Conservation (phyloP, 148 eudicot genomes). For the Spergularia bocconei region DNA sequence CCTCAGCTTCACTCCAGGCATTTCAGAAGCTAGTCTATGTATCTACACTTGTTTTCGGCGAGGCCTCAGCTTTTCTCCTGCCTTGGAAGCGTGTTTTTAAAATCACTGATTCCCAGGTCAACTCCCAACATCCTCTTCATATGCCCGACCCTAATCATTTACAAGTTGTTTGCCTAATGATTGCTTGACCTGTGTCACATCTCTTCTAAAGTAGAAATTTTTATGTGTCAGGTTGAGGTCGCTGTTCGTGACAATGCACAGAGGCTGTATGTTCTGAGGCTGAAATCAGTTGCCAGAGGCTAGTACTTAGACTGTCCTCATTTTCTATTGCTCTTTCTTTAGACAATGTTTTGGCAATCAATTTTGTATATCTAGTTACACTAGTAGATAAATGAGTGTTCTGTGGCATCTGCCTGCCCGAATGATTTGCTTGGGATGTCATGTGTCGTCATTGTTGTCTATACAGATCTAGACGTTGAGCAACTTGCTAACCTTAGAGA, state of each 20-base stretch:
- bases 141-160: background rate
- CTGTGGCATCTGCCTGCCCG: background rate
- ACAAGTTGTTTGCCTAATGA: background rate
- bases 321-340: background rate
- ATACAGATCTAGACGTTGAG: conserved; percentile 54
- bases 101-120: conserved; percentile 88
- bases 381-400: background rate
- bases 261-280: conserved; percentile 69
- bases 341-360: background rate
- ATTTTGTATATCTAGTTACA: background rate
- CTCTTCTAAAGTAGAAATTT: background rate
- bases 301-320: conserved; percentile 14
- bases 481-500: conserved; percentile 72
- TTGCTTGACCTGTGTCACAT: background rate
- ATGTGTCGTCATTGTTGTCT: background rate
- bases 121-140: background rate
- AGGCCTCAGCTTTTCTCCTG: conserved; percentile 85
- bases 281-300: conserved; percentile 69
- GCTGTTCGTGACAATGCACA: conserved; percentile 98
- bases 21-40: conserved; percentile 97
- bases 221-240: conserved; percentile 73
- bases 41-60: conserved; percentile 91
- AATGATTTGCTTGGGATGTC: background rate
- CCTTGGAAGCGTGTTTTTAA: conserved; percentile 98
- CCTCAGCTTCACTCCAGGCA: conserved; percentile 78